Conservation (phyloP, 2,329 filamentous ascomycete genomes). For the Balansia obtecta region DNA sequence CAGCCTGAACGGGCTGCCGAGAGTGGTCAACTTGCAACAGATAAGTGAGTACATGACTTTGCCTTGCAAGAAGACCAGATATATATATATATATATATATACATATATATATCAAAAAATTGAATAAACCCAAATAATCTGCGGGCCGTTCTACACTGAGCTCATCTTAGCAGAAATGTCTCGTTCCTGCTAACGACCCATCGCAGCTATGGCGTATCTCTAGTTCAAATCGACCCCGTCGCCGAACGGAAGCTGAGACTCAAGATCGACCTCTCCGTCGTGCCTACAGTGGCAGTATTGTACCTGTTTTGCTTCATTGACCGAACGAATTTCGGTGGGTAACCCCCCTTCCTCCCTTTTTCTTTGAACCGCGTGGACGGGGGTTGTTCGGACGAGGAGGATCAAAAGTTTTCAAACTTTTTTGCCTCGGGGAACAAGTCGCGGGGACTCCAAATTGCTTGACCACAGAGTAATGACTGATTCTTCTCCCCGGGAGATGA, state of each 20-base stretch:
- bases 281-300: conserved; percentile 52
- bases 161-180: neutral
- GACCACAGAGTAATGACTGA: neutral
- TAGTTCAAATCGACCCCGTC: conserved; percentile 41
- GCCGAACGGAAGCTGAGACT: conserved; percentile 44
- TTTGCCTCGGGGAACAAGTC: no score
- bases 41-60: conserved; percentile 15
- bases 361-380: neutral
- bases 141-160: neutral
- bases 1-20: conserved; percentile 22
- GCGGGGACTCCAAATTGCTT: neutral
- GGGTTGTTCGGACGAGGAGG: neutral
- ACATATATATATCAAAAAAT: no score
- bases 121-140: neutral
- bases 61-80: no score
- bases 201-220: conserved; percentile 6
- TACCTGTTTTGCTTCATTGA: conserved; percentile 68
- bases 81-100: no score
- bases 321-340: conserved; percentile 56
- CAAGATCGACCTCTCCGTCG: conserved; percentile 54
- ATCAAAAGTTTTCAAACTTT: neutral
- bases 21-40: conserved; percentile 32
- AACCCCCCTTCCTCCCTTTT: neutral
- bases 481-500: no score
- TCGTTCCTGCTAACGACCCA: neutral